Base-by-base conservation (phyloP, 148 eudicot species). In the Rheum nobile region DNA sequence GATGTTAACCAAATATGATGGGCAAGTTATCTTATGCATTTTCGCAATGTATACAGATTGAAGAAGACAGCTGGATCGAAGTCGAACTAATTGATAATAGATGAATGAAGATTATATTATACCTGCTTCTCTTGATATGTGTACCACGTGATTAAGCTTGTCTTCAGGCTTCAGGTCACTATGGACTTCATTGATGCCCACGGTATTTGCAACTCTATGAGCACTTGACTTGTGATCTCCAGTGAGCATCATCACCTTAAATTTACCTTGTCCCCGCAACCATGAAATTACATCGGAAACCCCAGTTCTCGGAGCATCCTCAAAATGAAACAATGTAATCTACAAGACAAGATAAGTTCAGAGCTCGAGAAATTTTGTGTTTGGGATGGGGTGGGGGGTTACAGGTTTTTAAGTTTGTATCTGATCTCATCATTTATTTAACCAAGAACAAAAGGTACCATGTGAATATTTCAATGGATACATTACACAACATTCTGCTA, bases 211-310 rank as follows among this genome's bases (percentile, higher is more conserved):
- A 72, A 95, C 96, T 83, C 96, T 86, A 82, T 78, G 50, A 44
- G 92, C 97, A 79, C 99, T 95, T 59, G 89, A 85, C 77, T 90
- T 85, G 83, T 95, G 99, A 84, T 95, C 99, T 70, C 99, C 99
- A 72, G 99, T 90, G 71, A 95, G 80, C 99, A 92, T 95, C 80
- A 92, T 87, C 67, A 95, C 92, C 57, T 82, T 86, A 61, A 91
- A 88, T 75, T 90, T 92, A 76, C 84, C 89, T 75, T 85, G 78
- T 65, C 80, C 83, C 38, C 82, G 80, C 79, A 95, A 82, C 82
- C 86, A 80, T 41, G 82, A 75, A 43, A 90, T 85, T 69, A 88
- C 97, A 77, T 95, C 88, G n/a, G 72, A 63, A 76, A 85, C 90
- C 47, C 87, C 97, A 71, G 82, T 75, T 83, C 99, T 90, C 35